Conservation (phyloP, 306 rosid species). For the Gillenia trifoliata region DNA sequence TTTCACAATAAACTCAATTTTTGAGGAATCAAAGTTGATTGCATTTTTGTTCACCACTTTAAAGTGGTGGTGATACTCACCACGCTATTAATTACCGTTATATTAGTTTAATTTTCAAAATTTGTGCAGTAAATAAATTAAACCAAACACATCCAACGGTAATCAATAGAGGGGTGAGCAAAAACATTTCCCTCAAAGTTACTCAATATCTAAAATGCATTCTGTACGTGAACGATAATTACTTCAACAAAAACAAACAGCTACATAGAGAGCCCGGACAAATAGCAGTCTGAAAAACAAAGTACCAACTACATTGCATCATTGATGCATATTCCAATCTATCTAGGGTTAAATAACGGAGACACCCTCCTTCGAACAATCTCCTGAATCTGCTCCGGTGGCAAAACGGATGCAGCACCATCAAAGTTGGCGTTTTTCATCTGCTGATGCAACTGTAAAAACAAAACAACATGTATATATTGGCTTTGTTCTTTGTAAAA, state of each 20-base stretch:
- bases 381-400: conserved; percentile 56
- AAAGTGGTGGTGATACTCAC: too few relatives aligned
- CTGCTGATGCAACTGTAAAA: conserved; percentile 53
- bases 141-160: too few relatives aligned
- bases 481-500: background rate
- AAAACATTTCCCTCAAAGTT: too few relatives aligned
- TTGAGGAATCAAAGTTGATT: too few relatives aligned
- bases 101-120: too few relatives aligned
- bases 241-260: background rate
- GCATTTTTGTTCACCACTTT: too few relatives aligned
- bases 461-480: background rate
- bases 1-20: too few relatives aligned
- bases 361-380: conserved; percentile 55
- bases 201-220: background rate
- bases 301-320: background rate
- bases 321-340: conserved; percentile 5
- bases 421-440: conserved; percentile 58
- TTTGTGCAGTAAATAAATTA: too few relatives aligned
- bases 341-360: conserved; percentile 47
- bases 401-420: conserved; percentile 43
- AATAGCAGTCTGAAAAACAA: background rate
- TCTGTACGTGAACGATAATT: background rate
- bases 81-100: too few relatives aligned
- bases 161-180: too few relatives aligned
- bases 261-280: background rate